A percentile compares a stretch with the other conserved stretches of the same genome.
phyloP scores from a whole-genome alignment of 352 stramenopile species.

The Globisporangium polare region DNA sequence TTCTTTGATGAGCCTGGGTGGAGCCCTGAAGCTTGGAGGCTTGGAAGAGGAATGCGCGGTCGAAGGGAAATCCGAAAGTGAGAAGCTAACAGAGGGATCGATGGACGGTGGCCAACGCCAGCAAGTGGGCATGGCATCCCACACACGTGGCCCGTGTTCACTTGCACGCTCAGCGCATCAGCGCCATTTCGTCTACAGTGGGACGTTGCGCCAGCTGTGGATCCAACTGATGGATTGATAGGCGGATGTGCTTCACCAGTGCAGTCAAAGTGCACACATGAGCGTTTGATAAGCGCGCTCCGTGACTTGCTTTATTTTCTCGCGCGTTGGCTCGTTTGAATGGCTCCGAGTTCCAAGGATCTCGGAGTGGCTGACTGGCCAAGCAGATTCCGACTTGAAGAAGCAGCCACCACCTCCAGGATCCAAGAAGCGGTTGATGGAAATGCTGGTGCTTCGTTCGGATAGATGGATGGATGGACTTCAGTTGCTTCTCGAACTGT shows the following conservation, averaged over 20 bases:
- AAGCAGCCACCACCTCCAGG: not conserved
- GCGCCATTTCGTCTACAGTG: not conserved
- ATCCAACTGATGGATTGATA: conserved; percentile 10
- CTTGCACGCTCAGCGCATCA: not conserved
- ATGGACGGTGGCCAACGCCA: too few species aligned
- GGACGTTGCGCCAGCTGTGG: not conserved
- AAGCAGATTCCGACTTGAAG: not conserved
- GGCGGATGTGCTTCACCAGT: not conserved
- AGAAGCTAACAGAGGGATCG: not conserved
- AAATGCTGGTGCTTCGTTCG: not conserved
- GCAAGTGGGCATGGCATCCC: not conserved
- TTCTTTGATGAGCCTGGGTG: not conserved
- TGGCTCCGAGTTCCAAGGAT: too few species aligned
- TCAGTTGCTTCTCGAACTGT: not conserved
- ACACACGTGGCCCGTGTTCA: not conserved
- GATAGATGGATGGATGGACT: not conserved
- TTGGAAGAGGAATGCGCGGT: not conserved
- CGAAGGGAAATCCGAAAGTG: conserved; percentile 6
- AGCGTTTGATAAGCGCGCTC: not conserved
- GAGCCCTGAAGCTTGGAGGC: not conserved
- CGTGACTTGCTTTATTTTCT: conserved; percentile 9
- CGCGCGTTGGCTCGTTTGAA: not conserved
- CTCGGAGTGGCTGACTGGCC: not conserved
- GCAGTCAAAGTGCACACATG: not conserved
- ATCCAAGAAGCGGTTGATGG: too few species aligned